A percentile compares a stretch with the other conserved stretches of the same genome.
These are phyloP conservation scores for Capsicum chinense DNA, from an alignment of 257 asterid species.

Conservation along the genomic window DNA sequence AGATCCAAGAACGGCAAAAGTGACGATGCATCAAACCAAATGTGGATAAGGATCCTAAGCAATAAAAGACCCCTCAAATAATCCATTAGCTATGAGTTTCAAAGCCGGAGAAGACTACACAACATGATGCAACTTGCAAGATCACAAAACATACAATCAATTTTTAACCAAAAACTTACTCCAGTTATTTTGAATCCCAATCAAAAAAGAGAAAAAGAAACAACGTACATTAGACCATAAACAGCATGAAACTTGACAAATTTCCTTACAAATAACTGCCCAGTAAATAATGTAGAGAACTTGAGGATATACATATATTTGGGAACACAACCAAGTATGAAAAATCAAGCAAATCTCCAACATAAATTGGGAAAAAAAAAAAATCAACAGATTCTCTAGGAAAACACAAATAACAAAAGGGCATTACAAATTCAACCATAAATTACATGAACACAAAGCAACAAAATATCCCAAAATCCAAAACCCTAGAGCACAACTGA, in stretches of 20 bases:
- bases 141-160: neutral
- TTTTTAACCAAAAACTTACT: neutral
- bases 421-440: neutral
- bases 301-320: neutral
- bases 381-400: neutral
- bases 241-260: neutral
- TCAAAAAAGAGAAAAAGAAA: neutral
- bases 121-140: slow-evolving; percentile 4
- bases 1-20: neutral
- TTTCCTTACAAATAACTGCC: neutral
- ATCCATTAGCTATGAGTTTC: neutral
- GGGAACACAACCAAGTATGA: neutral
- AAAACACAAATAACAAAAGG: neutral
- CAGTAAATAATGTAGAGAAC: neutral
- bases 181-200: neutral
- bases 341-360: neutral
- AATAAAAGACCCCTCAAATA: neutral
- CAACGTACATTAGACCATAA: neutral
- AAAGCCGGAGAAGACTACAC: neutral
- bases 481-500: slow-evolving; percentile 19
- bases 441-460: neutral
- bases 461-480: neutral
- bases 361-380: neutral
- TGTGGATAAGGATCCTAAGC: neutral
- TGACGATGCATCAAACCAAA: neutral